Percentiles rank a stretch among this genome's conserved stretches.
These are phyloP conservation scores for Sphaerobolus stellatus DNA, from an alignment of 1,284 basidiomycete species.

Conservation along the genomic window DNA sequence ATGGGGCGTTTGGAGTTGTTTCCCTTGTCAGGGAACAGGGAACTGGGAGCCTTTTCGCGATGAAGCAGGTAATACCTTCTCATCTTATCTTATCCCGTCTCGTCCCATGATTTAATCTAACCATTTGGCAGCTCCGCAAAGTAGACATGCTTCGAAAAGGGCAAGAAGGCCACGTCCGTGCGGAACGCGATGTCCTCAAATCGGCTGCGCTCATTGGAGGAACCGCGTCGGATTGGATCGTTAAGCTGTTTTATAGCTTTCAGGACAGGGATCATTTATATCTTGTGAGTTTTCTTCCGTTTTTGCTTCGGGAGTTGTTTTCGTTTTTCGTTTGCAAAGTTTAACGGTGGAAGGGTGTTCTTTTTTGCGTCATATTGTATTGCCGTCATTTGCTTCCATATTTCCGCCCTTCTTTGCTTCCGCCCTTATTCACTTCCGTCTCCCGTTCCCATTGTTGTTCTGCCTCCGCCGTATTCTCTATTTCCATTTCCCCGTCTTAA, in stretches of 20 bases:
- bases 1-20: slow-evolving; percentile 98
- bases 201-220: slow-evolving; percentile 72
- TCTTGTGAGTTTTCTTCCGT: slow-evolving; percentile 59
- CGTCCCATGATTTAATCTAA: slow-evolving; percentile 17
- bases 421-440: not conserved
- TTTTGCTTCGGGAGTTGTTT: not conserved
- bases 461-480: not conserved
- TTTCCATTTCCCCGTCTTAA: not conserved
- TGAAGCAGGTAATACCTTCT: slow-evolving; percentile 79
- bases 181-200: slow-evolving; percentile 86
- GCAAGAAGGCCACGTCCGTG: slow-evolving; percentile 95
- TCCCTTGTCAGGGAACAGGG: slow-evolving; percentile 84
- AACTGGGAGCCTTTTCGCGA: slow-evolving; percentile 83
- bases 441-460: not conserved
- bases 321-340: not conserved
- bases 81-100: slow-evolving; percentile 25
- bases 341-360: not conserved
- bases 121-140: slow-evolving; percentile 73
- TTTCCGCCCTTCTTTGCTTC: not conserved
- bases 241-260: slow-evolving; percentile 88
- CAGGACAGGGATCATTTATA: slow-evolving; percentile 93
- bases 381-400: not conserved
- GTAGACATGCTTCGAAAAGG: slow-evolving; percentile 96
- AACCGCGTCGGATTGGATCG: slow-evolving; percentile 86
- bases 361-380: not conserved